Evolutionary conservation across 2,329 filamentous ascomycete genomes (phyloP), one percentile per base, ranked within the genome.

Genomic region (Dactylellina parvicollis): DNA sequence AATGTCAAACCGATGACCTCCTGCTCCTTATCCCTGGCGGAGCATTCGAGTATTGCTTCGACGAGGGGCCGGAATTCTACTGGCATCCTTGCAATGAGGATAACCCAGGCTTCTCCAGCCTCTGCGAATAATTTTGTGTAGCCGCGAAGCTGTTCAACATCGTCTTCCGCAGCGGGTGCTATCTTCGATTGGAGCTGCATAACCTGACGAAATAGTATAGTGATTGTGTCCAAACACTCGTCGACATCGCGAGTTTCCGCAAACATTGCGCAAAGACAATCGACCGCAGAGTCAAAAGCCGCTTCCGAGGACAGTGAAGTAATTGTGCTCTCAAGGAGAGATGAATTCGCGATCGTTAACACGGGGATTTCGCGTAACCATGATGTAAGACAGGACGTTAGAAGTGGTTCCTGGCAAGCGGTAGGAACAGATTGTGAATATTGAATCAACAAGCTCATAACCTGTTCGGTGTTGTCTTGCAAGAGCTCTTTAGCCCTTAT

Each of bases 1-100:
- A 99, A 99, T 0, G 96, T 99, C 78, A 95, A 88, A 60, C 92
- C 91, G 75, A 99, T 92, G 3, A 93, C 92, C 76, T 99, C 95
- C 74, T 90, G 88, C 60, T 97, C 94, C 79, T 88, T 89, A 80
- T 99, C 95, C 76, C 90, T 87, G 9, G 90, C 87, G 73, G 92
- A 93, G 79, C 92, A 96, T 82, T 98, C 93, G n/a, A 98, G 85
- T 14, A 99, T 88, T 4, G 90, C 88, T 78, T 97, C 92, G 9
- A 99, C 94, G 3, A 99, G 84, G 9, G 87, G 88, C 38, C 91
- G 87, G 83, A 98, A 98, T 55, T 93, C 88, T 12, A 83, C 81
- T 0, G 95, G 92, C 78, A 96, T 85, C 52, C 95, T 88, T 18
- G 93, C 92, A 78, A 98, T 92, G 24, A 96, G 86, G 38, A 98